These are phyloP conservation scores for Clavaria fumosa DNA, from an alignment of 768 basidiomycete species.

Conservation along the genomic window DNA sequence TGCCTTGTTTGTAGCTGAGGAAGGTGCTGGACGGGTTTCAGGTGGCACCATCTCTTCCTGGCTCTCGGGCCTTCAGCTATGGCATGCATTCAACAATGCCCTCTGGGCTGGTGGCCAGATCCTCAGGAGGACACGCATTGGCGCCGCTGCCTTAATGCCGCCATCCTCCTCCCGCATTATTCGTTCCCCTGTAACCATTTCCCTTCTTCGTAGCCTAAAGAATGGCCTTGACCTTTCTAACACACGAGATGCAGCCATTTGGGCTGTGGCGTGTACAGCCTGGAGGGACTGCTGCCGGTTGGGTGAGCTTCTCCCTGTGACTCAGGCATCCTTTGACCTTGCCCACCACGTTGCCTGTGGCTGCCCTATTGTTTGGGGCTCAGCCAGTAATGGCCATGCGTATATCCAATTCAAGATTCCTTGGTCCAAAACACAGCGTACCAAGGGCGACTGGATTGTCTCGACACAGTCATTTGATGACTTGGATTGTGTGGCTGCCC, in stretches of 20 bases:
- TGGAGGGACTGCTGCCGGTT: too few relatives aligned
- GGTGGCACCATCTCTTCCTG: constrained; percentile 18
- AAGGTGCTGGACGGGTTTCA: constrained; percentile 7
- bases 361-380: constrained; percentile 11
- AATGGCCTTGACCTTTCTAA: constrained; percentile 12
- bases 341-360: constrained; percentile 5
- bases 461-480: too few relatives aligned
- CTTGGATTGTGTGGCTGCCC: too few relatives aligned
- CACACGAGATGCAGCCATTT: constrained; percentile 21
- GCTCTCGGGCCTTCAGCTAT: too few relatives aligned
- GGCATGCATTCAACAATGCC: constrained; percentile 17
- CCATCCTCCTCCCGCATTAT: constrained; percentile 9
- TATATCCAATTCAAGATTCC: too few relatives aligned
- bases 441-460: constrained; percentile 10
- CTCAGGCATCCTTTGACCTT: constrained; percentile 8
- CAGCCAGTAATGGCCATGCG: too few relatives aligned
- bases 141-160: constrained; percentile 13
- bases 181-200: constrained; percentile 20
- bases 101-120: constrained; percentile 21
- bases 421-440: constrained; percentile 9
- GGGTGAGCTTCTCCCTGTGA: constrained; percentile 17
- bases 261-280: constrained; percentile 19
- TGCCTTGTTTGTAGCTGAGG: constrained; percentile 15
- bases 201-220: constrained; percentile 17
- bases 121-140: constrained; percentile 9